phyloP scores from a whole-genome alignment of 129 eudicot species.

The Helichrysum umbraculigerum region DNA sequence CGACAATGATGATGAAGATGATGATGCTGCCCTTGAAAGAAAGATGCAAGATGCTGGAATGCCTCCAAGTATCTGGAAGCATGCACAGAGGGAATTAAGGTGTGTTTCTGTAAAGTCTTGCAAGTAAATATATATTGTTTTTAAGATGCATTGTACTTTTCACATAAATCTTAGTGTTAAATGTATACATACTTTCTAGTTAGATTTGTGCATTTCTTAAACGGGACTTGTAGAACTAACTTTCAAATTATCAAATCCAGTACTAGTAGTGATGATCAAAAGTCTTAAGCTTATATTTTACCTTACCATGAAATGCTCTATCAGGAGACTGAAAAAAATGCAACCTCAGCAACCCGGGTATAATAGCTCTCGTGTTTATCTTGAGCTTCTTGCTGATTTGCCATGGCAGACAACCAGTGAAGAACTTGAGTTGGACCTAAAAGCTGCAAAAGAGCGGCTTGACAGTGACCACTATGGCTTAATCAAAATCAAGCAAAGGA shows the following conservation, averaged over 20 bases:
- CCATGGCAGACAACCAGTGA: slow-evolving; percentile 91
- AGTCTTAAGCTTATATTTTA: slow-evolving; percentile 15
- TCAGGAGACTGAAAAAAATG: slow-evolving; percentile 95
- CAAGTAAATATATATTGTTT: neutral
- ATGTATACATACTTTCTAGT: neutral
- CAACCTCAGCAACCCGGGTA: slow-evolving; percentile 99
- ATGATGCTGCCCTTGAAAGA: slow-evolving; percentile 88
- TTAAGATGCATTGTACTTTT: neutral
- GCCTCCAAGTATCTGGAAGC: slow-evolving; percentile 94
- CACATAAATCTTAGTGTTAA: neutral
- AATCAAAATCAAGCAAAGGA: slow-evolving; percentile 88
- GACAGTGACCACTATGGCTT: slow-evolving; percentile 90
- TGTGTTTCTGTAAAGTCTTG: slow-evolving; percentile 22
- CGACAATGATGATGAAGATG: slow-evolving; percentile 94
- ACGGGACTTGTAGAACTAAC: neutral
- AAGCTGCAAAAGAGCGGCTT: slow-evolving; percentile 92
- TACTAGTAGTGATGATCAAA: neutral
- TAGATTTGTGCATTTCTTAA: neutral
- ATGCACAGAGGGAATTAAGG: slow-evolving; percentile 93
- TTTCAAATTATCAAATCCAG: neutral
- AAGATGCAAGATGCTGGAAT: slow-evolving; percentile 95
- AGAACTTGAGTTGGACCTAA: slow-evolving; percentile 74
- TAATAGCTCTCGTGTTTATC: slow-evolving; percentile 86
- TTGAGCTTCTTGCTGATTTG: slow-evolving; percentile 93
- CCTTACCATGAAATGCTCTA: slow-evolving; percentile 20